Evolutionary conservation across 202 grass and related monocot species (phyloP).

Genomic region (Hordeum pubiflorum): DNA sequence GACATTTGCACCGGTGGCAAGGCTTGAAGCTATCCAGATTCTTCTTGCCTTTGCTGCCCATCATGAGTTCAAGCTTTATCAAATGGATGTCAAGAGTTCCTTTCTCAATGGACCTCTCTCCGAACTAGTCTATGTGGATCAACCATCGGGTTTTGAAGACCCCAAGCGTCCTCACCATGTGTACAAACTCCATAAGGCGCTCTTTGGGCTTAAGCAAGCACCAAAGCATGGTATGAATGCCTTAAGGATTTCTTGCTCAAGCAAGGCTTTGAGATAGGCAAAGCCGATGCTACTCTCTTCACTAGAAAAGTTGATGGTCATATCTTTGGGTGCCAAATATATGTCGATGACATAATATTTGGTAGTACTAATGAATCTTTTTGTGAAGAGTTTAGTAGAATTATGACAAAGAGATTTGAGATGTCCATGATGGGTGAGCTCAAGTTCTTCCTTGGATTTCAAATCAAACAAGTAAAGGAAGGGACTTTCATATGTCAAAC

Average conservation of each 20-base stretch:
- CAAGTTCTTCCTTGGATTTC: too few relatives aligned
- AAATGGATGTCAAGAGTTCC: not conserved
- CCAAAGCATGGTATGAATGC: not conserved
- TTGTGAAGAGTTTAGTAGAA: too few relatives aligned
- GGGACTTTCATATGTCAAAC: not conserved
- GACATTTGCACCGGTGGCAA: too few relatives aligned
- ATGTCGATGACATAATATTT: too few relatives aligned
- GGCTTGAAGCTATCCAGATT: not conserved
- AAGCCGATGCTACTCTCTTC: not conserved
- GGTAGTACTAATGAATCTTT: too few relatives aligned
- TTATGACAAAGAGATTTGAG: too few relatives aligned
- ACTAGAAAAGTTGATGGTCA: too few relatives aligned
- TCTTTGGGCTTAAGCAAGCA: not conserved
- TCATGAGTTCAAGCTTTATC: not conserved
- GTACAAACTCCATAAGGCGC: not conserved
- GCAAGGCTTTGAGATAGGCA: not conserved
- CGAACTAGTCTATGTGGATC: not conserved
- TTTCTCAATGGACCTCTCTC: not conserved
- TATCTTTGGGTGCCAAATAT: too few relatives aligned
- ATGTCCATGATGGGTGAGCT: too few relatives aligned
- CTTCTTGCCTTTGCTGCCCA: not conserved
- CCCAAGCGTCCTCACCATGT: not conserved
- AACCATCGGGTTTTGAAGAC: too few relatives aligned
- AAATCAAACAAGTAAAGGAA: not conserved
- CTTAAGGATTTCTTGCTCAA: not conserved